phyloP scores from a whole-genome alignment of 2,329 filamentous ascomycete species.

The Xylogone sp. region DNA sequence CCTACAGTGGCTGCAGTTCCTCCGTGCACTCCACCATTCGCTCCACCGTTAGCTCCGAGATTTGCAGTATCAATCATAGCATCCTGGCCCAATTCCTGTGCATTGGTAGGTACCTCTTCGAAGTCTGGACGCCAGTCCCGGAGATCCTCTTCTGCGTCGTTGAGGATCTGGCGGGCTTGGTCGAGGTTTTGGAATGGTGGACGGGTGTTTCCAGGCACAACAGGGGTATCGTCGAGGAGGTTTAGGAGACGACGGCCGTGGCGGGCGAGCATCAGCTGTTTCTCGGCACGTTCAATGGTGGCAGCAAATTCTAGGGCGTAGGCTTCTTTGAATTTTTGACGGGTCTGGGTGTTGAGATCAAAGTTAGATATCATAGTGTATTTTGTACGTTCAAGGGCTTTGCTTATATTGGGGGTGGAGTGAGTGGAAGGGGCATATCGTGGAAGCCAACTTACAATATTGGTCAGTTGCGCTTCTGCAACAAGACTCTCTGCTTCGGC shows the following conservation, averaged over 20 bases:
- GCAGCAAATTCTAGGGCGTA: constrained; percentile 86
- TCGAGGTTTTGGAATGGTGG: constrained; percentile 61
- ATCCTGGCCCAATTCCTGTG: not conserved
- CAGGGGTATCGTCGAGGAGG: constrained; percentile 83
- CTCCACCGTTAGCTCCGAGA: not conserved
- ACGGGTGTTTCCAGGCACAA: constrained; percentile 79
- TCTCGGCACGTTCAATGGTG: constrained; percentile 93
- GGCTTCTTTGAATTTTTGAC: constrained; percentile 93
- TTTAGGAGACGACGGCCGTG: constrained; percentile 83
- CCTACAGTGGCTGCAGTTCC: not conserved
- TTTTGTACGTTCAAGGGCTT: too few relatives aligned
- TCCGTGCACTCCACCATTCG: not conserved
- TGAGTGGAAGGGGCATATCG: not conserved
- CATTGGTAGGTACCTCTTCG: constrained; percentile 22
- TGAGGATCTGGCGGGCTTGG: constrained; percentile 79
- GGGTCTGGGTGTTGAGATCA: constrained; percentile 60
- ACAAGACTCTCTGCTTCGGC: constrained; percentile 95
- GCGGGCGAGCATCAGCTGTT: constrained; percentile 90
- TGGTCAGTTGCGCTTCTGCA: constrained; percentile 92
- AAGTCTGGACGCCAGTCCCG: constrained; percentile 58
- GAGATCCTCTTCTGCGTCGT: constrained; percentile 88
- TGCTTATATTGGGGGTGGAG: not conserved
- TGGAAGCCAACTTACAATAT: constrained; percentile 62
- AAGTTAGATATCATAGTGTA: not conserved
- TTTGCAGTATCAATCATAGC: not conserved